These are phyloP conservation scores for Penicillium daleae DNA, from an alignment of 495 filamentous ascomycete genomes.

Conservation along the genomic window DNA sequence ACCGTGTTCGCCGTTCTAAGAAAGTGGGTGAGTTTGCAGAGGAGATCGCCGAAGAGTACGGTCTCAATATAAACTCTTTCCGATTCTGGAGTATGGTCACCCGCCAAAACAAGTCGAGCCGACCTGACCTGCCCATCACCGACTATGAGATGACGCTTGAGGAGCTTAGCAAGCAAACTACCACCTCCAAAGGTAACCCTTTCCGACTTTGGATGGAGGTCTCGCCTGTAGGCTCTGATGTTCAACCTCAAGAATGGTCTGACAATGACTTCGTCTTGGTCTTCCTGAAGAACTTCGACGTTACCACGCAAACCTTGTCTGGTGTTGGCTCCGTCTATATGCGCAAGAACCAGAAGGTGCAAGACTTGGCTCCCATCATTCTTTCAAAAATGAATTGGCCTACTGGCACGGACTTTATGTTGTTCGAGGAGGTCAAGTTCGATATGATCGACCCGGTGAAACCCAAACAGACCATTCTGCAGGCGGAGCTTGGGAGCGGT, in stretches of 20 bases:
- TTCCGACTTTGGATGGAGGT: constrained; percentile 88
- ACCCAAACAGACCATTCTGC: constrained; percentile 80
- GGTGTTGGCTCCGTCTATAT: constrained; percentile 85
- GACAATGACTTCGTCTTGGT: constrained; percentile 71
- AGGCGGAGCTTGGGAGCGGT: constrained; percentile 94
- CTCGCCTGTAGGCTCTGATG: constrained; percentile 66
- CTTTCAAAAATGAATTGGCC: constrained; percentile 87
- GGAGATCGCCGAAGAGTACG: constrained; percentile 69
- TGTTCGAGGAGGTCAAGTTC: constrained; percentile 98
- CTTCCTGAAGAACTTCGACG: constrained; percentile 92
- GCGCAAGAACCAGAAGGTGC: constrained; percentile 81
- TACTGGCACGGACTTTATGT: constrained; percentile 58
- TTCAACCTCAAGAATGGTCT: constrained; percentile 66
- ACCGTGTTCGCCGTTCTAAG: constrained; percentile 71
- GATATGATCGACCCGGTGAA: constrained; percentile 96
- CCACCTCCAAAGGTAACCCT: constrained; percentile 60
- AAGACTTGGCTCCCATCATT: constrained; percentile 81
- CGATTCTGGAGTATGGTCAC: constrained; percentile 98
- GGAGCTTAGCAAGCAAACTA: constrained; percentile 74
- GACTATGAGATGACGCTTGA: constrained; percentile 81
- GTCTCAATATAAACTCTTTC: constrained; percentile 59
- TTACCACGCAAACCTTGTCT: constrained; percentile 68
- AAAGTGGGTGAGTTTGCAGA: constrained; percentile 74
- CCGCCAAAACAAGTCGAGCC: constrained; percentile 93
- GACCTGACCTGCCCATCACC: constrained; percentile 83